Conservation (phyloP, 176 grass and related monocot species). For the Hsuehochloa calcarea region DNA sequence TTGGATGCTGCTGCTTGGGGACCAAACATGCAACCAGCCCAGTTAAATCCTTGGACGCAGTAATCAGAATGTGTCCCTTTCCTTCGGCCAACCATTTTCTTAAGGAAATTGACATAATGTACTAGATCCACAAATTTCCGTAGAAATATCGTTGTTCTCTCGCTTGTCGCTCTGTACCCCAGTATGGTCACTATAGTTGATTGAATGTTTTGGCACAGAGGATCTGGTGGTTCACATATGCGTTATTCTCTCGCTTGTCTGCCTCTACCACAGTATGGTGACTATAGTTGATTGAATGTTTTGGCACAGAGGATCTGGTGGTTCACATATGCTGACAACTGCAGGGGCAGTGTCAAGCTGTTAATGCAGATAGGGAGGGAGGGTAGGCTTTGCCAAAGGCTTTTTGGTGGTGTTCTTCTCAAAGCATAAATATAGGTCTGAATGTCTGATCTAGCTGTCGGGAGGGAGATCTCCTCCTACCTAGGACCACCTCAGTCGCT, state of each 20-base stretch:
- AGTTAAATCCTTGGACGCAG: slow-evolving; percentile 37
- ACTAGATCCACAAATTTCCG: neutral
- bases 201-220: neutral
- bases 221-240: slow-evolving; percentile 11
- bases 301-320: neutral
- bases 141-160: neutral
- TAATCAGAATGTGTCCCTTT: slow-evolving; percentile 33
- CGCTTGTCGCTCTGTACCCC: neutral
- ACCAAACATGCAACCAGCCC: slow-evolving; percentile 37
- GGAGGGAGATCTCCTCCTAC: slow-evolving; percentile 39
- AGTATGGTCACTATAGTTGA: neutral
- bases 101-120: neutral
- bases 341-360: slow-evolving; percentile 29
- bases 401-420: slow-evolving; percentile 36
- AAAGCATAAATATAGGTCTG: slow-evolving; percentile 44
- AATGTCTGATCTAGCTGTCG: slow-evolving; percentile 45
- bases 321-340: slow-evolving; percentile 30
- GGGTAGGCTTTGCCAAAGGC: slow-evolving; percentile 45
- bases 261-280: neutral
- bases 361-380: slow-evolving; percentile 42
- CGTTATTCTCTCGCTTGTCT: neutral
- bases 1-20: slow-evolving; percentile 53
- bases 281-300: neutral
- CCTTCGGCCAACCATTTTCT: slow-evolving; percentile 21
- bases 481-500: slow-evolving; percentile 40